Evolutionary conservation across 441 rosid species (phyloP).

Genomic region (Gossypium davidsonii): DNA sequence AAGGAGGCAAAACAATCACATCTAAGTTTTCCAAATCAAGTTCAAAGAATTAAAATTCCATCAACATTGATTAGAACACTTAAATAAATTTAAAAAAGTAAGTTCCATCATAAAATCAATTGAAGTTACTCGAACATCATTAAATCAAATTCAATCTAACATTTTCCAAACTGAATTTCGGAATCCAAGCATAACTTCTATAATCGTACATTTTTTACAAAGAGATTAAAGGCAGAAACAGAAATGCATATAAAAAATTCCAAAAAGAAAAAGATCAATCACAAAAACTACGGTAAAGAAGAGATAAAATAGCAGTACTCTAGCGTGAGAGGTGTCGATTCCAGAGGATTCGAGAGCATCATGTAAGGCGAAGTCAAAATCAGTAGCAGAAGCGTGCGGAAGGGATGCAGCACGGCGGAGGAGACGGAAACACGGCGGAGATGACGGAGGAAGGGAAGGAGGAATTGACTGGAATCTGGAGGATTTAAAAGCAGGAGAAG

Average conservation of each 20-base stretch:
- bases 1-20: background rate
- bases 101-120: background rate
- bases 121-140: background rate
- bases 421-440: conserved; percentile 11
- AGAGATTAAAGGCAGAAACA: background rate
- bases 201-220: too few species aligned
- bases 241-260: background rate
- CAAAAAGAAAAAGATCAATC: background rate
- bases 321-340: conserved; percentile 41
- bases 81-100: background rate
- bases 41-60: background rate
- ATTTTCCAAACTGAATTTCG: background rate
- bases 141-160: background rate
- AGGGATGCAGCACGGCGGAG: conserved; percentile 25
- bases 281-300: background rate
- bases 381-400: conserved; percentile 1
- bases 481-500: background rate
- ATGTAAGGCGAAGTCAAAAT: conserved; percentile 36
- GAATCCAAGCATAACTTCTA: too few species aligned
- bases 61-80: background rate
- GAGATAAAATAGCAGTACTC: conserved; percentile 27
- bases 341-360: conserved; percentile 44
- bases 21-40: background rate
- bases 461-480: background rate
- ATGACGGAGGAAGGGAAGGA: background rate